Base-by-base conservation (phyloP, 345 rosid species). In the Arabidopsis arenosa region DNA sequence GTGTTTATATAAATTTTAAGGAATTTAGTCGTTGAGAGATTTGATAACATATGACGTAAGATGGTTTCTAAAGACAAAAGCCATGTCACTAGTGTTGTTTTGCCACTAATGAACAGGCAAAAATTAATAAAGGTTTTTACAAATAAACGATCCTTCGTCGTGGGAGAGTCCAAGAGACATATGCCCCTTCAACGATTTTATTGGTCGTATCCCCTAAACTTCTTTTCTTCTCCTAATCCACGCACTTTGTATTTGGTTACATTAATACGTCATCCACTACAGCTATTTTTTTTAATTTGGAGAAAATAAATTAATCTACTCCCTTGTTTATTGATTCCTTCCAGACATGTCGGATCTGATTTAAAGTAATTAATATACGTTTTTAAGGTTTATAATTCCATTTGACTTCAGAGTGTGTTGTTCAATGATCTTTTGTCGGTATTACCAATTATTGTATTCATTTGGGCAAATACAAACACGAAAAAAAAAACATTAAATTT, bases 81-180 rank as follows among this genome's bases (percentile, higher is more conserved):
- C 57, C 21, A 68, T 18, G 68, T 60, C 74, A 61, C 37, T 41
- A 44, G 41, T 56, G 59, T 37, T 70, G 66, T 30, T 63, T 70
- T 70, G 64, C 52, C 43, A 70, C 9, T 70, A 70, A 47, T 70
- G 71, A 77, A 77, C 36, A 69, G 80, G 70, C 75, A 69, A 32
- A 15, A 60, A 9, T 0, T 52, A 41, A 8, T 30, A 32, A 32
- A 23, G 30, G 2, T 5, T 33, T 56, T 10, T 51, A 21, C 15
- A 6, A n/a, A 66, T 17, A 75, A 71, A 63, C 56, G 66, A 64
- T 71, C 80, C 76, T 77, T 77, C 68, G 48, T 47, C 33, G 55
- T 78, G 73, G 81, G 74, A 78, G 73, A 49, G 71, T 61, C 37
- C 73, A 74, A 70, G 81, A 75, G 82, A 68, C 84, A 72, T 53